Conservation (phyloP, 495 filamentous ascomycete species). For the Annulohypoxylon bovei region DNA sequence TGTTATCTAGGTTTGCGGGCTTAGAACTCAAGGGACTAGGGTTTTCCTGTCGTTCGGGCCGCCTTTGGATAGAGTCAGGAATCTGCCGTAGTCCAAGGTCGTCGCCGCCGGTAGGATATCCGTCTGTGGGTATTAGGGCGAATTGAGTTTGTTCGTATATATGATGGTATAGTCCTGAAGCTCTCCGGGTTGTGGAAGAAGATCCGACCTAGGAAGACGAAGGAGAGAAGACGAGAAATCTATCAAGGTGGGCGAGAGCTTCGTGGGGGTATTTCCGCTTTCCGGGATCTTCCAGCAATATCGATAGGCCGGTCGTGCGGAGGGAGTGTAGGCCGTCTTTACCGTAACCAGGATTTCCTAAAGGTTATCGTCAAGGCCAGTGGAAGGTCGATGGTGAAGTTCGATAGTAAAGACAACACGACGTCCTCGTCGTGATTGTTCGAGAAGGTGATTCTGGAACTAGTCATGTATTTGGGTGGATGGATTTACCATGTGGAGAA, state of each 20-base stretch:
- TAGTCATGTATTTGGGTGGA: conserved; percentile 43
- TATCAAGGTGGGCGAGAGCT: conserved; percentile 33
- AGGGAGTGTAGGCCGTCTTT: conserved; percentile 24
- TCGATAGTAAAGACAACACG: conserved; percentile 32
- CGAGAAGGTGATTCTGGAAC: conserved; percentile 34
- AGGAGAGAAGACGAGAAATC: conserved; percentile 29
- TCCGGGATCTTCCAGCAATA: conserved; percentile 32
- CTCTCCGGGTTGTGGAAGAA: conserved; percentile 15
- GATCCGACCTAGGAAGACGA: conserved; percentile 19
- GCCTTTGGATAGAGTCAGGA: conserved; percentile 5
- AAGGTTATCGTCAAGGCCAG: conserved; percentile 23
- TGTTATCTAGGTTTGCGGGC: conserved; percentile 1
- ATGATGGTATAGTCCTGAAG: conserved; percentile 17
- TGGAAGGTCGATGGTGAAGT: conserved; percentile 20
- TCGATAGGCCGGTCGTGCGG: conserved; percentile 33
- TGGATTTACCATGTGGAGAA: conserved; percentile 45
- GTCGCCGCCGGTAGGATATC: conserved; percentile 18
- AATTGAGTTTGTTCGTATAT: conserved; percentile 26
- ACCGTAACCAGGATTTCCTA: conserved; percentile 24
- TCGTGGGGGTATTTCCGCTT: conserved; percentile 40
- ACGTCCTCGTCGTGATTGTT: conserved; percentile 40
- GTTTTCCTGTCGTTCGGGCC: conserved; percentile 15
- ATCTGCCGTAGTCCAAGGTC: conserved; percentile 17
- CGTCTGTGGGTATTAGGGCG: conserved; percentile 7
- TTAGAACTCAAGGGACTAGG: conserved; percentile 2